Base-by-base conservation (phyloP, 192 early-diverging fungal genomes). In the Oehlia diaphana region DNA sequence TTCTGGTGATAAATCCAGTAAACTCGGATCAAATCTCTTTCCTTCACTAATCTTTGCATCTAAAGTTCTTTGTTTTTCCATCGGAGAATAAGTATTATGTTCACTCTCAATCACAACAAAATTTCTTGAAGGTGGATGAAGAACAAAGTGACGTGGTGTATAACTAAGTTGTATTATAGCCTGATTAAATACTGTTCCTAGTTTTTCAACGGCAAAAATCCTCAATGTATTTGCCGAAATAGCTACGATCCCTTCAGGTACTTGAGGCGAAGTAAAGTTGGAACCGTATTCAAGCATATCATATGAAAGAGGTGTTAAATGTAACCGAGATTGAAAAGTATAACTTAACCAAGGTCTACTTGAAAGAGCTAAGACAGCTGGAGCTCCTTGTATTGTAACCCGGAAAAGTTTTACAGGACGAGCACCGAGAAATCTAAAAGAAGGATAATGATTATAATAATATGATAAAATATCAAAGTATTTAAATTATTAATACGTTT, bases 21-120 rank as follows among this genome's bases (percentile, higher is more conserved):
- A 82, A 21, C 83, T 85, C 14, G 82, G 81, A 72, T 92, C 90
- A 37, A 87, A 87, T 62, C 88, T 89, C 35, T 86, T 80, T 21
- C 88, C 88, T 39, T 86, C 84, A 31, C 86, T 84, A 9, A 87
- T 85, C 71, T 89, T 89, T 37, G 81, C 82, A 35, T 87, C 86
- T 31, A 94, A 83, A 33, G 83, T 84, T 77, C 87, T 86, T 73
- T 78, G 80, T 76, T 93, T 93, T 53, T 92, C 94, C 10, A 81
- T 77, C 1, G 92, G 87, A 65, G 92, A 93, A 72, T 84, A 92
- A 0, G 92, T 92, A 63, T 88, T 84, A 81, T 96, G 92, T 23
- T 99, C 97, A 23, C 92, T 84, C 84, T 99, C 98, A 78, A 96
- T 90, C 65, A 98, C 83, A 1, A 95, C 93, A 88, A 99, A 97